Conservation (phyloP, 176 grass and related monocot genomes). For the Olyra latifolia region DNA sequence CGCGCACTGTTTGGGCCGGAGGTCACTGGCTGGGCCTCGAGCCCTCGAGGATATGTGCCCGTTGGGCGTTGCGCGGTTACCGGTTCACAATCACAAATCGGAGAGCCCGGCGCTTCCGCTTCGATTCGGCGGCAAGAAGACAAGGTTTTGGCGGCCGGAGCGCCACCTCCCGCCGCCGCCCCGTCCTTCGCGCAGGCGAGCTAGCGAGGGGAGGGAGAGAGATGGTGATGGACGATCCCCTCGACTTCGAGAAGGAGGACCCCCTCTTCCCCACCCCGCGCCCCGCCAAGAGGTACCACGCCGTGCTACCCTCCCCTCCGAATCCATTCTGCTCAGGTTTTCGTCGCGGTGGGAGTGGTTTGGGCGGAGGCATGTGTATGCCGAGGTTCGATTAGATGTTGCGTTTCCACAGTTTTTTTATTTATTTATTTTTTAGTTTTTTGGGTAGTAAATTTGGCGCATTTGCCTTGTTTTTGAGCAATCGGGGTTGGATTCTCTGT, state of each 20-base stretch:
- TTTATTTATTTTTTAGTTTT: neutral
- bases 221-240: constrained; percentile 57
- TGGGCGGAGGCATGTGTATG: neutral
- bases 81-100: too few species aligned
- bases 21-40: too few species aligned
- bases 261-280: constrained; percentile 35
- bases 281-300: constrained; percentile 58
- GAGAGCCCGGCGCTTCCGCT: neutral
- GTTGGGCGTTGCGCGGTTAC: too few species aligned
- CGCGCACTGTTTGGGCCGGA: too few species aligned
- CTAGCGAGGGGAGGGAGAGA: neutral
- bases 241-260: constrained; percentile 87
- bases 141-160: neutral
- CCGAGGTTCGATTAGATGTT: neutral
- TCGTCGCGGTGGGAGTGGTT: neutral
- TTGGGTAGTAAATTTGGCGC: neutral
- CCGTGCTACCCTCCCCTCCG: neutral
- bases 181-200: neutral
- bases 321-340: neutral
- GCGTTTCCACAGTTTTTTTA: neutral
- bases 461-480: neutral
- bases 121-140: neutral
- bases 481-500: neutral
- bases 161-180: neutral
- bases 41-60: too few species aligned